Percentiles rank a stretch among this genome's conserved stretches.
Evolutionary conservation across 2,329 filamentous ascomycete species (phyloP).

Genomic region (Pyrenochaeta sp.): DNA sequence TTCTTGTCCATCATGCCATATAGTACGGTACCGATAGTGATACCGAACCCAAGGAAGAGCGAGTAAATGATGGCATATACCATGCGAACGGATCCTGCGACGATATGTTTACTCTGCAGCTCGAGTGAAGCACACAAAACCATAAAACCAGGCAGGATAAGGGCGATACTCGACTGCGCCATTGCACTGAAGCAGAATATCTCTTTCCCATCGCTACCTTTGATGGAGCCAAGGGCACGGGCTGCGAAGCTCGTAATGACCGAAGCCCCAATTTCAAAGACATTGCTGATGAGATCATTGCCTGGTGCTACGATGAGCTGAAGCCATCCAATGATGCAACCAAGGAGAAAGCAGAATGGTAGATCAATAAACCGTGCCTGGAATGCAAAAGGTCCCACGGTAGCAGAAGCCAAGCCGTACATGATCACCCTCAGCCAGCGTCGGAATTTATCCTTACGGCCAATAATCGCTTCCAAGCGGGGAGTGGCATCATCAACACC

Average conservation of each 20-base stretch:
- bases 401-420: conserved; percentile 78
- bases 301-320: conserved; percentile 77
- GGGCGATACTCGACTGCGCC: conserved; percentile 58
- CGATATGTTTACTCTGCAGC: conserved; percentile 57
- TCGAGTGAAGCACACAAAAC: conserved; percentile 60
- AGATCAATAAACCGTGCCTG: conserved; percentile 78
- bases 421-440: conserved; percentile 63
- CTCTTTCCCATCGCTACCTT: conserved; percentile 42
- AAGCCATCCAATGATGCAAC: conserved; percentile 74
- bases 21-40: conserved; percentile 59
- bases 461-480: conserved; percentile 68
- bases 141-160: conserved; percentile 60
- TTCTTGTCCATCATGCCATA: conserved; percentile 58
- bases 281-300: conserved; percentile 71
- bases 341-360: conserved; percentile 77
- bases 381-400: conserved; percentile 82
- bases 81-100: conserved; percentile 61
- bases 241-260: conserved; percentile 59
- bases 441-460: conserved; percentile 62
- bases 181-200: conserved; percentile 61
- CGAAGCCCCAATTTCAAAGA: conserved; percentile 59
- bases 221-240: conserved; percentile 58
- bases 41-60: conserved; percentile 60
- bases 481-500: conserved; percentile 73
- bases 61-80: conserved; percentile 62